Evolutionary conservation across 2,329 filamentous ascomycete species (phyloP), one percentile per base, ranked within the genome.

Genomic region (Ascochyta fabae): DNA sequence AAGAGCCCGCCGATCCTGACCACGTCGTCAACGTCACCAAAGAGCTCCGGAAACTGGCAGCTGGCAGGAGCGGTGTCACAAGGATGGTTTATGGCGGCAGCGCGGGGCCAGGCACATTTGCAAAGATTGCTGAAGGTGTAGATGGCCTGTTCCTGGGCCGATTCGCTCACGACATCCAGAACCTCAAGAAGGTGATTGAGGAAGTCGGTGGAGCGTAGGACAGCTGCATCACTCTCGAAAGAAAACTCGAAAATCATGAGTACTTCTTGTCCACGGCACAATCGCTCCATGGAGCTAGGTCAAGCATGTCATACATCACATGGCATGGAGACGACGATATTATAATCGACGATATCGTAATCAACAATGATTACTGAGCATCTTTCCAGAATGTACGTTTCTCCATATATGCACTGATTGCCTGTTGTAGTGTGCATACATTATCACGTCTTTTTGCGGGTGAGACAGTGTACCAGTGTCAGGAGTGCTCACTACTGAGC

Each of bases 61-160:
- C 75, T 55, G 69, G 69, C 19, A 79, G 87, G 45, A 77, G 76
- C 10, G 88, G 86, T 0, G 72, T 79, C 4, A 87, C 86, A 47
- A 85, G 90, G 58, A 87, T 95, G 39, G 73, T 96, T 16, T 96
- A 96, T 72, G 91, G 92, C 0, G 91, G 91, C 1, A 92, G 89
- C 72, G 91, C 92, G 10, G 90, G 91, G 0, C 90, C 90, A 1
- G 91, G 91, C 0, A 80, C 92, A 42, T 96, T 89, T 77, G 81
- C 79, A 63, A 83, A 82, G 62, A 78, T 95, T 58, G 86, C 84
- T 51, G 82, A 85, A 23, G 88, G 85, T 0, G 86, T 94, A 12
- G 91, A 96, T 76, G 91, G 91, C 0, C 78, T 95, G 74, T 95
- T 95, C 67, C 72, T 96, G 53, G 92, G 91, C 0, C 79, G 92